Conservation (phyloP, 306 rosid genomes). For the Dryas octopetala region DNA sequence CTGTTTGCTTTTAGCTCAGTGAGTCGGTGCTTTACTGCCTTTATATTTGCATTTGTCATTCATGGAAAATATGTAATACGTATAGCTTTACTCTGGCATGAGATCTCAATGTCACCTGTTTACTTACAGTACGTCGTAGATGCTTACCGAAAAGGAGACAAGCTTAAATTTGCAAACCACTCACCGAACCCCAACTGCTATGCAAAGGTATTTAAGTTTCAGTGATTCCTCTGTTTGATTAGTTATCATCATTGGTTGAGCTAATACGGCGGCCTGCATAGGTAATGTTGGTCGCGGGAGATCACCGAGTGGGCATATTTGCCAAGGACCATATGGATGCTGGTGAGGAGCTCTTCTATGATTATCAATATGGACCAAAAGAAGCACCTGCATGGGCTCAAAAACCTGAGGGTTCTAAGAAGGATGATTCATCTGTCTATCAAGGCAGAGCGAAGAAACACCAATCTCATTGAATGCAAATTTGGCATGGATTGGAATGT, state of each 20-base stretch:
- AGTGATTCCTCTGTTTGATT: slow-evolving; percentile 13
- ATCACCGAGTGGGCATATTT: slow-evolving; percentile 94
- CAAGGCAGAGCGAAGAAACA: slow-evolving; percentile 97
- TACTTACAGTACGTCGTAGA: slow-evolving; percentile 84
- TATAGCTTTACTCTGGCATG: neutral
- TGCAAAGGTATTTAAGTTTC: slow-evolving; percentile 62
- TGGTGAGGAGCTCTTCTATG: slow-evolving; percentile 93
- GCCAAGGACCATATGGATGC: slow-evolving; percentile 93
- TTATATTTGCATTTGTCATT: slow-evolving; percentile 3
- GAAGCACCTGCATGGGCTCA: slow-evolving; percentile 95
- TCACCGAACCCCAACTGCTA: slow-evolving; percentile 93
- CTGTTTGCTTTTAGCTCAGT: slow-evolving; percentile 13
- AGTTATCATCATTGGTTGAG: slow-evolving; percentile 11
- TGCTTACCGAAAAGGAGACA: slow-evolving; percentile 98
- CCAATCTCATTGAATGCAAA: slow-evolving; percentile 75
- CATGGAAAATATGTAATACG: neutral
- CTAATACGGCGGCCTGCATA: slow-evolving; percentile 33
- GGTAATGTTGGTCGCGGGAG: slow-evolving; percentile 98
- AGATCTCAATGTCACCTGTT: slow-evolving; percentile 28
- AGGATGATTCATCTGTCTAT: slow-evolving; percentile 68
- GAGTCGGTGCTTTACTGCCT: neutral
- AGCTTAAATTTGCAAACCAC: slow-evolving; percentile 97
- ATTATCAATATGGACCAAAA: slow-evolving; percentile 86
- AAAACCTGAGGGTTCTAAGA: slow-evolving; percentile 81
- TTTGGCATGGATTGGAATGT: slow-evolving; percentile 27